These are phyloP conservation scores for Gnaphalium uliginosum DNA, from an alignment of 129 eudicot species.

Conservation along the genomic window DNA sequence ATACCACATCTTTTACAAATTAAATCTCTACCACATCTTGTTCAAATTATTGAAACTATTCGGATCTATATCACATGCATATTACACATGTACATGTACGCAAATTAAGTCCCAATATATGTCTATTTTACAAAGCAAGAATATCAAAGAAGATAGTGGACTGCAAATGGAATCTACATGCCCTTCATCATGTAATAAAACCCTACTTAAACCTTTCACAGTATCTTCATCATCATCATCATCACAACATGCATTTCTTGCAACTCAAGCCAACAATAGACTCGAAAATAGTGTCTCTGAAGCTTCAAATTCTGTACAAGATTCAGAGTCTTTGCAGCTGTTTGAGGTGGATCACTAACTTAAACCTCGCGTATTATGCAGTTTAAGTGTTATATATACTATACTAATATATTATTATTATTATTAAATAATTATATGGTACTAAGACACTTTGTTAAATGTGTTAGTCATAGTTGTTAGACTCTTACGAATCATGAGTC, in stretches of 20 bases:
- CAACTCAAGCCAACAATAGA: constrained; percentile 1
- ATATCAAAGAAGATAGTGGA: constrained; percentile 3
- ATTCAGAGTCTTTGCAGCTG: constrained; percentile 41
- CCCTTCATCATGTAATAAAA: constrained; percentile 16
- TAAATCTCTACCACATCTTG: background rate
- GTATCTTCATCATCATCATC: constrained; percentile 22
- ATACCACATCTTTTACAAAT: background rate
- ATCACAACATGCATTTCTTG: constrained; percentile 22
- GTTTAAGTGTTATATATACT: too few relatives aligned
- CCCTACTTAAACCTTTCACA: constrained; percentile 30
- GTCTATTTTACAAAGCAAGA: background rate
- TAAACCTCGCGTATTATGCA: background rate
- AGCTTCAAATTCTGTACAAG: constrained; percentile 29
- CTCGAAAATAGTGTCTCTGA: constrained; percentile 29
- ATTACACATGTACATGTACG: background rate
- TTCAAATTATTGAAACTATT: background rate
- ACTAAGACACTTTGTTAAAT: too few relatives aligned
- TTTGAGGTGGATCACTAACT: constrained; percentile 39
- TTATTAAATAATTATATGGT: too few relatives aligned
- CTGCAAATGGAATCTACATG: constrained; percentile 10
- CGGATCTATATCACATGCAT: background rate
- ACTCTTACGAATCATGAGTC: too few relatives aligned
- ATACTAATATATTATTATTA: too few relatives aligned
- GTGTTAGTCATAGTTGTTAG: too few relatives aligned
- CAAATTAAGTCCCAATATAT: background rate